phyloP scores from a whole-genome alignment of 2,329 filamentous ascomycete species.

The Fusarium sp. region DNA sequence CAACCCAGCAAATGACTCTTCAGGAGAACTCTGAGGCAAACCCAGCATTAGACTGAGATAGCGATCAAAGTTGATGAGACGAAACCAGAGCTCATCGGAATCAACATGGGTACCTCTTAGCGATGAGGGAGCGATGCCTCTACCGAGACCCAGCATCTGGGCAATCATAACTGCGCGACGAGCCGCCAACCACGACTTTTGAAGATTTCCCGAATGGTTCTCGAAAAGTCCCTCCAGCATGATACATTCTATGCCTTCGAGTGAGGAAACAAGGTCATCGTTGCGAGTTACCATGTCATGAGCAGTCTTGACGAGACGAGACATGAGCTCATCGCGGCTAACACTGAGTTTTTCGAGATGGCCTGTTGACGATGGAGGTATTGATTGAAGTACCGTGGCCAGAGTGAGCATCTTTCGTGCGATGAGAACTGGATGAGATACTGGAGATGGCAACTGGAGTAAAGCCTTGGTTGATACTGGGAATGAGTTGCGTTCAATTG shows the following conservation, averaged over 20 bases:
- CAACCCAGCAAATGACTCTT: constrained; percentile 51
- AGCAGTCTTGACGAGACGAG: constrained; percentile 45
- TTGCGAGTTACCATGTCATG: constrained; percentile 56
- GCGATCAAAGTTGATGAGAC: constrained; percentile 57
- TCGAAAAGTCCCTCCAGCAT: constrained; percentile 60
- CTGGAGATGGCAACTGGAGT: constrained; percentile 40
- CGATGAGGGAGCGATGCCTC: constrained; percentile 20
- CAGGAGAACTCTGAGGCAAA: constrained; percentile 55
- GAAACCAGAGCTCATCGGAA: constrained; percentile 58
- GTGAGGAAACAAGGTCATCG: constrained; percentile 56
- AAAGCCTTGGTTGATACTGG: constrained; percentile 44
- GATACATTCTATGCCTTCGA: constrained; percentile 63
- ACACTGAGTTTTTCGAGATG: constrained; percentile 22
- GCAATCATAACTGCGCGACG: constrained; percentile 59
- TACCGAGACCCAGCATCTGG: constrained; percentile 55
- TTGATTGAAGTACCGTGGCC: constrained; percentile 51
- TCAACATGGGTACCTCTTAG: constrained; percentile 36
- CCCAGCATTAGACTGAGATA: constrained; percentile 61
- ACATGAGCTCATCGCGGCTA: constrained; percentile 38
- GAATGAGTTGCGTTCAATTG: constrained; percentile 23
- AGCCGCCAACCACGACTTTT: constrained; percentile 57
- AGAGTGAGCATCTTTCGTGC: constrained; percentile 55
- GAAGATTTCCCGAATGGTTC: constrained; percentile 59
- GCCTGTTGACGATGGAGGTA: constrained; percentile 20
- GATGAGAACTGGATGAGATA: constrained; percentile 55